A percentile compares a stretch with the other conserved stretches of the same genome.
Conservation (phyloP, 2,329 filamentous ascomycete species). For the Exophiala spinifera region DNA sequence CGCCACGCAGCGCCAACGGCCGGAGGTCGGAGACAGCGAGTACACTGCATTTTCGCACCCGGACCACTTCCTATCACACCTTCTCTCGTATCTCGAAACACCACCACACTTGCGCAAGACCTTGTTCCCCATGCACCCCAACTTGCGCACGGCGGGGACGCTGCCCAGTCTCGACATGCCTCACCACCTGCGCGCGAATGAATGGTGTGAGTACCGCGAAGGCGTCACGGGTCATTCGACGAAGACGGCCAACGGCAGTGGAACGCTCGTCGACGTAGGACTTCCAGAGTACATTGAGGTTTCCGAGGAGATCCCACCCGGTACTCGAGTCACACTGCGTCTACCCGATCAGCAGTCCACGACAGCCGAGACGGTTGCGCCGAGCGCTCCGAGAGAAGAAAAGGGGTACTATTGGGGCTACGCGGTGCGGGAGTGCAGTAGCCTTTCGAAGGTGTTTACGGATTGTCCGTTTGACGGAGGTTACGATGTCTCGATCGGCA, state of each 20-base stretch:
- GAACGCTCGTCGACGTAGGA: conserved; percentile 52
- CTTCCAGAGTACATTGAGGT: conserved; percentile 51
- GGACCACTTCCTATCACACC: conserved; percentile 73
- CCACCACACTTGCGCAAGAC: conserved; percentile 75
- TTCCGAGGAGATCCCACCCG: conserved; percentile 59
- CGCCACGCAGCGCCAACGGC: conserved; percentile 31
- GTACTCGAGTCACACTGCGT: conserved; percentile 70
- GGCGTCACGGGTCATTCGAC: conserved; percentile 60
- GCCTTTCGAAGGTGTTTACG: conserved; percentile 71
- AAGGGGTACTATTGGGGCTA: conserved; percentile 87
- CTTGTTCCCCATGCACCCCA: conserved; percentile 75
- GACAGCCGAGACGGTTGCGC: conserved; percentile 61
- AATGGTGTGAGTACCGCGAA: conserved; percentile 78
- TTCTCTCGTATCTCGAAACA: conserved; percentile 78
- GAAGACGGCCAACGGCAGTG: conserved; percentile 49
- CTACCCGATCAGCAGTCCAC: conserved; percentile 35
- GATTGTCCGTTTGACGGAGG: conserved; percentile 71
- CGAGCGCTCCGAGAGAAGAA: conserved; percentile 67
- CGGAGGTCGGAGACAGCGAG: conserved; percentile 40
- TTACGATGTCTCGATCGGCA: conserved; percentile 80
- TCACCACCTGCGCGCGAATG: conserved; percentile 71
- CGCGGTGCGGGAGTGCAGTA: conserved; percentile 62
- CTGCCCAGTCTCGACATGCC: conserved; percentile 80
- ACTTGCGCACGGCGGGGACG: conserved; percentile 68
- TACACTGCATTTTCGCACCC: conserved; percentile 71